Conservation (phyloP, 371 early-diverging fungal species). For the Mortierella sp. region DNA sequence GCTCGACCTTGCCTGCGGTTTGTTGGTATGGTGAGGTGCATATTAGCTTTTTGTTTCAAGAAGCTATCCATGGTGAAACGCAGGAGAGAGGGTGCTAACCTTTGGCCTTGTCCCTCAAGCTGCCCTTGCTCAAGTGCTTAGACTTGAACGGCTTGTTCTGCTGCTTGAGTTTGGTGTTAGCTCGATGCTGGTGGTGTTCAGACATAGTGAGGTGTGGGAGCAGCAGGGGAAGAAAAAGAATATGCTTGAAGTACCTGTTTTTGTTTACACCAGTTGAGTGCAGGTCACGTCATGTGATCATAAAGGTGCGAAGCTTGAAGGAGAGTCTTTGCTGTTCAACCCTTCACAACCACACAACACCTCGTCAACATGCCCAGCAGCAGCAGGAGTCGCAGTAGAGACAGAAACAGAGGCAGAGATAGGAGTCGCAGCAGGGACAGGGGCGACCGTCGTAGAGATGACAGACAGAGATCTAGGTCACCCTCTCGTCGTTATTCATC, state of each 20-base stretch:
- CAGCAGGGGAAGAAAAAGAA: slow-evolving; percentile 10
- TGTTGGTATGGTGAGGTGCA: neutral
- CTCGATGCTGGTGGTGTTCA: slow-evolving; percentile 54
- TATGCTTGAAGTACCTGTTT: too few relatives aligned
- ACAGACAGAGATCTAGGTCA: neutral
- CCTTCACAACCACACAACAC: neutral
- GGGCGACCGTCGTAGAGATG: neutral
- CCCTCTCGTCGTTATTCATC: slow-evolving; percentile 6
- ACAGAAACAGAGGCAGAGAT: slow-evolving; percentile 21
- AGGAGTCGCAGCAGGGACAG: slow-evolving; percentile 35
- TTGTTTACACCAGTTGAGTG: too few relatives aligned
- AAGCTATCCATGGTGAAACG: too few relatives aligned
- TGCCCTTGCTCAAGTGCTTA: slow-evolving; percentile 85
- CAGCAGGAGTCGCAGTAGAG: slow-evolving; percentile 32
- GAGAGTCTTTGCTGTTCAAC: neutral
- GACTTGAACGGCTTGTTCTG: slow-evolving; percentile 96
- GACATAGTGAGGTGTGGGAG: slow-evolving; percentile 30
- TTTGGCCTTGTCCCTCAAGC: slow-evolving; percentile 81
- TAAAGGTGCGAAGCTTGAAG: too few relatives aligned
- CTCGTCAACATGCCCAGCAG: slow-evolving; percentile 23
- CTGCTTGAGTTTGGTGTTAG: slow-evolving; percentile 81
- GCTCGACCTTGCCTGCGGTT: slow-evolving; percentile 73
- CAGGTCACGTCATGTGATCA: too few relatives aligned
- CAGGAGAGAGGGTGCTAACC: slow-evolving; percentile 55
- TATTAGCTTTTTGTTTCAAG: too few relatives aligned